Conservation (phyloP, 352 stramenopile genomes). For the Phytophthora macrochlamydospora region DNA sequence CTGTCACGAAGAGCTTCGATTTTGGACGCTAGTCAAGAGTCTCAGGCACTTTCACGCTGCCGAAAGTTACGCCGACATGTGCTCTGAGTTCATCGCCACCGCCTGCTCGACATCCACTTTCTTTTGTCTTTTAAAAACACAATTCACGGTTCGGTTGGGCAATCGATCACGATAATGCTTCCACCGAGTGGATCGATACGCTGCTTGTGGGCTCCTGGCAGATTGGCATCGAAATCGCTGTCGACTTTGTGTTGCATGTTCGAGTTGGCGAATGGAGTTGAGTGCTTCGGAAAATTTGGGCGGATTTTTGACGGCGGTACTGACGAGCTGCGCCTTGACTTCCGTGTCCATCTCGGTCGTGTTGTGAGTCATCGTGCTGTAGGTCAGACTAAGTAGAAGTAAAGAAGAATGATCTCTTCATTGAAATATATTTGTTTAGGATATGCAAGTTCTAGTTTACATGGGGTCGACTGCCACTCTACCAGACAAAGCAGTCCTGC, state of each 20-base stretch:
- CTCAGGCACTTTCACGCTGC: conserved; percentile 16
- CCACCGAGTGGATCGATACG: conserved; percentile 2
- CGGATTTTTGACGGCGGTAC: conserved; percentile 18
- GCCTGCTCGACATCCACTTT: conserved; percentile 34
- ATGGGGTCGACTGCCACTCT: conserved; percentile 11
- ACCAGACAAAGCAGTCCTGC: conserved; percentile 47
- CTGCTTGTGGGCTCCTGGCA: conserved; percentile 14
- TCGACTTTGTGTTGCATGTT: conserved; percentile 34
- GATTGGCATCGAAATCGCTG: conserved; percentile 27
- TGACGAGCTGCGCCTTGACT: conserved; percentile 3
- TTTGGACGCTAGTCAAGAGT: too few relatives aligned
- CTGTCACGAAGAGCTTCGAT: too few relatives aligned
- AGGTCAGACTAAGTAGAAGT: too few relatives aligned
- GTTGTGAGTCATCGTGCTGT: not conserved
- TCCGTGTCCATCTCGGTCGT: not conserved
- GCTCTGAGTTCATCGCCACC: conserved; percentile 47
- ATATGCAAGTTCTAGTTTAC: conserved; percentile 23
- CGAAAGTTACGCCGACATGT: conserved; percentile 38
- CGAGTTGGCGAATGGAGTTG: conserved; percentile 28
- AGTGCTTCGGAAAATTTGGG: conserved; percentile 4
- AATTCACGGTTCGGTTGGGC: conserved; percentile 29
- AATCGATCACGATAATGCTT: not conserved
- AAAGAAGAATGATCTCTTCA: too few relatives aligned
- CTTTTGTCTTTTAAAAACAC: conserved; percentile 18
- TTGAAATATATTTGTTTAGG: not conserved